Percentiles rank a stretch among this genome's conserved stretches.
phyloP scores from a whole-genome alignment of 2,329 filamentous ascomycete species.

The Colletotrichum acutatum region DNA sequence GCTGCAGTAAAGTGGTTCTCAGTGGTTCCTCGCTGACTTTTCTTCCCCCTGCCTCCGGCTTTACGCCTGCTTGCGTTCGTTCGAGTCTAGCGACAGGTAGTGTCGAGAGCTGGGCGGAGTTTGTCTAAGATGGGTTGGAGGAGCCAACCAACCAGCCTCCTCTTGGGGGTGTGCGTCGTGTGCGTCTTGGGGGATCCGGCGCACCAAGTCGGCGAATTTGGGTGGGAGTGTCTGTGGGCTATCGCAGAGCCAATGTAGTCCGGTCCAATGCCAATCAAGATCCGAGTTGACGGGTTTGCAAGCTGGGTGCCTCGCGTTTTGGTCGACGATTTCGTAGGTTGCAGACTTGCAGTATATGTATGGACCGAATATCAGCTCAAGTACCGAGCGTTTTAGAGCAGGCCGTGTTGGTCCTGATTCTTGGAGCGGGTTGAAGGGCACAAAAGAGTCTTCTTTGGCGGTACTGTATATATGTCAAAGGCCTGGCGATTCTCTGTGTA shows the following conservation, averaged over 20 bases:
- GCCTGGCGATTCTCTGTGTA: not conserved
- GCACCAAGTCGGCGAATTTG: slow-evolving; percentile 34
- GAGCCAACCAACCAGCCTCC: slow-evolving; percentile 28
- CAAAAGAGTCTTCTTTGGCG: not conserved
- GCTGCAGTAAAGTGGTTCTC: slow-evolving; percentile 33
- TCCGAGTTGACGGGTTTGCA: slow-evolving; percentile 25
- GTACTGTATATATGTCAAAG: too few species aligned
- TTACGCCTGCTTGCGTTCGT: slow-evolving; percentile 35
- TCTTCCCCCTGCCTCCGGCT: slow-evolving; percentile 33
- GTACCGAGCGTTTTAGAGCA: slow-evolving; percentile 6
- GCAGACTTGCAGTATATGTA: not conserved
- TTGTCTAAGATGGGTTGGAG: slow-evolving; percentile 14
- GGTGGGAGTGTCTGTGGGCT: slow-evolving; percentile 34
- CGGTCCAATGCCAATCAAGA: slow-evolving; percentile 32
- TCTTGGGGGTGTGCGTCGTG: slow-evolving; percentile 3
- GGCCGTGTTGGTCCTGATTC: not conserved
- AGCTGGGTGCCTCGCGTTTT: slow-evolving; percentile 1
- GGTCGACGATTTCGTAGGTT: slow-evolving; percentile 5
- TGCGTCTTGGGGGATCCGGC: slow-evolving; percentile 28
- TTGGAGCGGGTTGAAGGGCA: not conserved
- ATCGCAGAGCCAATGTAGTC: slow-evolving; percentile 31
- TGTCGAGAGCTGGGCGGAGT: slow-evolving; percentile 32
- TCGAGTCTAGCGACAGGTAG: slow-evolving; percentile 28
- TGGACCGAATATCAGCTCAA: slow-evolving; percentile 15
- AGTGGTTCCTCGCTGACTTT: slow-evolving; percentile 35